Conservation (phyloP, 306 rosid species). For the Ammopiptanthus mongolicus region DNA sequence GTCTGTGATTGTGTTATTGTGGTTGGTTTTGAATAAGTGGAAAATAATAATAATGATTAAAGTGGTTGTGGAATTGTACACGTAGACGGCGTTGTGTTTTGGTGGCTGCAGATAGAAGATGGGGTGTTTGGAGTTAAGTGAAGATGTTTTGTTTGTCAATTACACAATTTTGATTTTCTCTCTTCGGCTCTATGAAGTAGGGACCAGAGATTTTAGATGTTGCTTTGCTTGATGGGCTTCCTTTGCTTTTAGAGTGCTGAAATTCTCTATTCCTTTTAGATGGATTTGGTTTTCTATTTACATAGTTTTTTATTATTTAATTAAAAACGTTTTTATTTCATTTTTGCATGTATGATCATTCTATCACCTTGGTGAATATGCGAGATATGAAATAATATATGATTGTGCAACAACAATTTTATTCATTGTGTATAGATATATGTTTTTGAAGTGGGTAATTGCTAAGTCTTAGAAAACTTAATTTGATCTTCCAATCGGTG, state of each 20-base stretch:
- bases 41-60: background rate
- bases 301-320: too few species aligned
- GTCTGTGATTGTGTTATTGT: constrained; percentile 17
- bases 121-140: constrained; percentile 21
- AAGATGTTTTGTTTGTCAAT: background rate
- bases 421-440: too few species aligned
- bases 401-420: too few species aligned
- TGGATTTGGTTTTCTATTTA: background rate
- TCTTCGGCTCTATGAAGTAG: background rate
- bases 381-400: too few species aligned
- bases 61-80: constrained; percentile 45
- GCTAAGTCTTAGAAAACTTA: too few species aligned
- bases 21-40: background rate
- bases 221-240: background rate
- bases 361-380: too few species aligned
- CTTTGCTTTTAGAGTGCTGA: background rate
- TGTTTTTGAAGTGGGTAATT: too few species aligned
- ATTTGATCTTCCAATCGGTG: too few species aligned
- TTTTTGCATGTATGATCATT: too few species aligned
- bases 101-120: constrained; percentile 29
- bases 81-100: constrained; percentile 25
- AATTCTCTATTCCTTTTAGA: background rate
- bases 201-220: background rate
- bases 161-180: background rate
- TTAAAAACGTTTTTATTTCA: too few species aligned